Percentiles rank a stretch among this genome's conserved stretches.
Conservation (phyloP, 306 rosid genomes). For the Fagus crenata region DNA sequence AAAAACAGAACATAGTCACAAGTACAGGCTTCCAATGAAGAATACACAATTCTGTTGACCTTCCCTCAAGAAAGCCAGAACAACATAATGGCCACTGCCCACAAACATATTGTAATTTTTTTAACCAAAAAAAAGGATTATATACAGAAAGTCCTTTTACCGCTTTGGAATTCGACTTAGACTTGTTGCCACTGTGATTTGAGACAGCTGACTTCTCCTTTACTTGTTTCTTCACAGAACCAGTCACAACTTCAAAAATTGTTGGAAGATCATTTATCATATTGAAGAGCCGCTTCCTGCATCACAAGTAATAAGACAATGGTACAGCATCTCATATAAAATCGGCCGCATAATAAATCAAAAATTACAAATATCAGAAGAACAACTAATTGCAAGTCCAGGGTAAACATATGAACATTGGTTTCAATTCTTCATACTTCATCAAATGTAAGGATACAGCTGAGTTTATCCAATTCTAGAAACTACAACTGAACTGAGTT, state of each 20-base stretch:
- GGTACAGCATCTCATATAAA: not conserved
- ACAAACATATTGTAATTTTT: not conserved
- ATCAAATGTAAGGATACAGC: not conserved
- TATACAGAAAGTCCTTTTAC: conserved; percentile 39
- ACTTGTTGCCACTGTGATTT: conserved; percentile 70
- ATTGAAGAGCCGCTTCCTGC: conserved; percentile 80
- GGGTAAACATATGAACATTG: not conserved
- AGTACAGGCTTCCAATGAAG: not conserved
- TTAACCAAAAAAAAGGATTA: not conserved
- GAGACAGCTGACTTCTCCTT: conserved; percentile 78
- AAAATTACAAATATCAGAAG: not conserved
- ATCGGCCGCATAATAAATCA: not conserved
- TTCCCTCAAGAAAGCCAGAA: not conserved
- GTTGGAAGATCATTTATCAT: conserved; percentile 89
- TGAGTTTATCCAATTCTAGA: not conserved
- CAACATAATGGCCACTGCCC: not conserved
- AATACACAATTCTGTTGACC: not conserved
- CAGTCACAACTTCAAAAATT: conserved; percentile 80
- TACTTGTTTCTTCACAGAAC: conserved; percentile 71
- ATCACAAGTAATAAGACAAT: conserved; percentile 7
- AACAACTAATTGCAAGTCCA: not conserved
- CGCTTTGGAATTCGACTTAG: conserved; percentile 68
- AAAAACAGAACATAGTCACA: not conserved
- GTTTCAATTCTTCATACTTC: not conserved
- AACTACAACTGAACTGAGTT: not conserved